Evolutionary conservation across 805 yeast species (phyloP), one percentile per base, ranked within the genome.

Genomic region (Hanseniaspora occidentalis): DNA sequence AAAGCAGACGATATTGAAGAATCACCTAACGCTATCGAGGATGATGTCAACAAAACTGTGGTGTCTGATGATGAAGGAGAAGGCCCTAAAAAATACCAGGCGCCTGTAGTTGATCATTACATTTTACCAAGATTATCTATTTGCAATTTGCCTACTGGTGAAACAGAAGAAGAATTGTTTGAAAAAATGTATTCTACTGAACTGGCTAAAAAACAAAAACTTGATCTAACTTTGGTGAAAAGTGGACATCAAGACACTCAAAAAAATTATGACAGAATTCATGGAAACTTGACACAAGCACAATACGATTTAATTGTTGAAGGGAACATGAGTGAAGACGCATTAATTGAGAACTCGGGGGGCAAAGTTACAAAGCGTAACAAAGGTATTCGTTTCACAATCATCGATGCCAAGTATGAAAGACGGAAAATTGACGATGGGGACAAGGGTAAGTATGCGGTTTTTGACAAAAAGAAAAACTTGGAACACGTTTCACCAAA

Each of bases 401-500:
- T 48, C 18, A 27, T 58, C 14, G 47, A 48, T 33, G 44, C 53
- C 37, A 44, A 60, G 29, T 58, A 51, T 36, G 50, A 46, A 33
- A 39, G 46, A 17, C 52, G 48, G 36, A 39, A 41, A 8, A 40
- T 48, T n/a, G 45, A 46, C 2, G 27, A 47, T 26, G 50, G 57
- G 4, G 46, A 47, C 19, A 60, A 56, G 43, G 41, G 50, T 23
- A 47, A 50, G 38, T 38, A 43, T 2, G 50, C 53, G 26, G 50
- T 45, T 17, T 44, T 54, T 17, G 52, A 38, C 11, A 27, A 23
- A n/a, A 41, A 41, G n/a, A 35, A 25, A 6, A 20, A 20, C 27
- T 35, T 35, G n/a, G 44, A 41, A 31, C 37, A 56, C 1, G 51
- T 56, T 34, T 60, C 57, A 26, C 64, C 64, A 1, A 45, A 53